phyloP scores from a whole-genome alignment of 2,329 filamentous ascomycete genomes.

The Penicillium sp. region DNA sequence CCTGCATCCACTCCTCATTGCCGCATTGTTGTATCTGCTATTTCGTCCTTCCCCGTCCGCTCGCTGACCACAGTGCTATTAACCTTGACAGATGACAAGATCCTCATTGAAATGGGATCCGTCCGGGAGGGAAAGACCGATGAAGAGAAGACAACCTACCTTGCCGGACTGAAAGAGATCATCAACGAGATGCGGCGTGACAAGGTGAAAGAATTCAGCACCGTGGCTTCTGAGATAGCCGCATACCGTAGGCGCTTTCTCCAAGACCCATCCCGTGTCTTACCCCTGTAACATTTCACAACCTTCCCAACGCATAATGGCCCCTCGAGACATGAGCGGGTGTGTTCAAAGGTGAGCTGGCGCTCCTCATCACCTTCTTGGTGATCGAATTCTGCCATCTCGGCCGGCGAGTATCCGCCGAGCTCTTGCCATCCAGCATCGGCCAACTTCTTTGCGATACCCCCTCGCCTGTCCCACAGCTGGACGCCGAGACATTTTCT shows the following conservation, averaged over 20 bases:
- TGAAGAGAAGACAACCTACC: slow-evolving; percentile 47
- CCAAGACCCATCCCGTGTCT: slow-evolving; percentile 48
- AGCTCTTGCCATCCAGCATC: slow-evolving; percentile 4
- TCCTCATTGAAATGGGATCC: slow-evolving; percentile 52
- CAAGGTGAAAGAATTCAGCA: slow-evolving; percentile 53
- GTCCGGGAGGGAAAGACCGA: slow-evolving; percentile 48
- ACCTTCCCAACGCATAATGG: slow-evolving; percentile 3
- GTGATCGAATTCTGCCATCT: slow-evolving; percentile 6
- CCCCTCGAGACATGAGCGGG: slow-evolving; percentile 8
- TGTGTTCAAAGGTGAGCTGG: slow-evolving; percentile 22
- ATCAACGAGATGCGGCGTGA: slow-evolving; percentile 53
- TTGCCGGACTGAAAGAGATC: slow-evolving; percentile 49
- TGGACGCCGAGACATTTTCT: slow-evolving; percentile 13
- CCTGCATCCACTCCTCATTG: not conserved
- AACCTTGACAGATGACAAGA: slow-evolving; percentile 52
- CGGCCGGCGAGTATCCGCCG: slow-evolving; percentile 2
- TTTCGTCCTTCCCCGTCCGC: slow-evolving; percentile 27
- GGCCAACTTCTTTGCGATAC: slow-evolving; percentile 18
- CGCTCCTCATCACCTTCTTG: slow-evolving; percentile 12
- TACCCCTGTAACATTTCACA: slow-evolving; percentile 44
- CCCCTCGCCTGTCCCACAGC: slow-evolving; percentile 5
- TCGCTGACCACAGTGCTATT: slow-evolving; percentile 45
- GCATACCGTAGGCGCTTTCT: slow-evolving; percentile 54
- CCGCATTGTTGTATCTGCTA: slow-evolving; percentile 13
- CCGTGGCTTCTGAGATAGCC: slow-evolving; percentile 52